These are phyloP conservation scores for Barnettozyma californica DNA, from an alignment of 805 yeast genomes.

Conservation along the genomic window DNA sequence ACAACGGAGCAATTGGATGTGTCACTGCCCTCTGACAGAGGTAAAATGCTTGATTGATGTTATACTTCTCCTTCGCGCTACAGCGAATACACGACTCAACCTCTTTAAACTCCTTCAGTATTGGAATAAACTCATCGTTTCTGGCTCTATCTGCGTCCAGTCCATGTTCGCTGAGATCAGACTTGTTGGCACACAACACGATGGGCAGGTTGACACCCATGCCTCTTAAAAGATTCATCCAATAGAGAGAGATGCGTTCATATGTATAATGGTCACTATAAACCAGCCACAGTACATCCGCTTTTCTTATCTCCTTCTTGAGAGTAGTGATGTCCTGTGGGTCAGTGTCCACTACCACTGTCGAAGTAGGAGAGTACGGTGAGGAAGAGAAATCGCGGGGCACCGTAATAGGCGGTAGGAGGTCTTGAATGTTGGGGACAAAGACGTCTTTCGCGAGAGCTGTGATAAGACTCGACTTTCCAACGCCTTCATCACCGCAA, in stretches of 20 bases:
- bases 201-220: slow-evolving; percentile 92
- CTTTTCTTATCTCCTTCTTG: slow-evolving; percentile 70
- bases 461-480: slow-evolving; percentile 75
- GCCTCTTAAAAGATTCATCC: slow-evolving; percentile 92
- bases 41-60: slow-evolving; percentile 89
- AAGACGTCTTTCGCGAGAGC: slow-evolving; percentile 78
- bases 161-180: slow-evolving; percentile 38
- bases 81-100: slow-evolving; percentile 88
- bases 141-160: slow-evolving; percentile 42
- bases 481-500: slow-evolving; percentile 91
- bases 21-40: slow-evolving; percentile 90
- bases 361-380: slow-evolving; percentile 54
- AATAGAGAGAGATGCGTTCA: slow-evolving; percentile 83
- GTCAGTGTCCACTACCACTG: slow-evolving; percentile 77
- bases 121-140: slow-evolving; percentile 79
- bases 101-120: slow-evolving; percentile 87
- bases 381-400: slow-evolving; percentile 65
- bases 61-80: slow-evolving; percentile 77
- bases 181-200: slow-evolving; percentile 83
- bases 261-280: slow-evolving; percentile 93
- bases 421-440: slow-evolving; percentile 70
- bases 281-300: slow-evolving; percentile 92
- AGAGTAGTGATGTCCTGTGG: slow-evolving; percentile 56
- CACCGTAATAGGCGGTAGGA: slow-evolving; percentile 78
- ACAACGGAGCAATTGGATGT: slow-evolving; percentile 88